Evolutionary conservation across 2,329 filamentous ascomycete species (phyloP), one percentile per base, ranked within the genome.

Genomic region (Ilyonectria sp.): DNA sequence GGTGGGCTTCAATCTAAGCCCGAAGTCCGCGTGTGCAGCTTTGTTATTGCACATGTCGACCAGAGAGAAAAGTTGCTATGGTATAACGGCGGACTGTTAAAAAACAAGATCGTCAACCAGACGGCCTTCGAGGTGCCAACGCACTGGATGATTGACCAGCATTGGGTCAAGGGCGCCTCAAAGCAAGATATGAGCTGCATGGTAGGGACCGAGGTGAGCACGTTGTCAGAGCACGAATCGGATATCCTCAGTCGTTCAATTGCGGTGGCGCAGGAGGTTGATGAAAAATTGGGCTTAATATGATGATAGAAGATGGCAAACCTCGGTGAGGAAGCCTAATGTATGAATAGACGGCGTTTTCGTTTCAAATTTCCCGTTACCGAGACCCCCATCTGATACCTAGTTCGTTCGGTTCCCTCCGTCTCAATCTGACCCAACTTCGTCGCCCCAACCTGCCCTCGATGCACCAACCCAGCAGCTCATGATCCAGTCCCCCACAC

Each of bases 71-170:
- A 71, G 6, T 68, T 84, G 7, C 67, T 85, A 1, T 85, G 83
- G 83, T 83, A 81, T 21, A 85, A 84, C 53, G 83, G 83, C 6
- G 79, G 82, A 5, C 60, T 85, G 23, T 66, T 83, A 8, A 84
- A 82, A 74, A 82, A 82, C 68, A 82, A 82, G 69, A 68, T 72
- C 6, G 71, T 71, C 8, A 74, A 79, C 19, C 63, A 75, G 7
- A 67, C 73, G 0, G 75, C 76, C 5, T 84, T 79, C 15, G 76
- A 79, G 6, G 75, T 82, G 1, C 81, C 82, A 15, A 76, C 76
- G 7, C 75, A 76, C 37, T 83, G 80, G 81, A 83, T 84, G 82
- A 74, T 80, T 26, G 79, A 83, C 47, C 81, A 77, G 8, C 74
- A 63, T 9, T 83, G 82, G 82, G 60, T 76, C 21, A 82, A 81